Conservation (phyloP, 2,329 filamentous ascomycete genomes). For the Cladosporium sp. region DNA sequence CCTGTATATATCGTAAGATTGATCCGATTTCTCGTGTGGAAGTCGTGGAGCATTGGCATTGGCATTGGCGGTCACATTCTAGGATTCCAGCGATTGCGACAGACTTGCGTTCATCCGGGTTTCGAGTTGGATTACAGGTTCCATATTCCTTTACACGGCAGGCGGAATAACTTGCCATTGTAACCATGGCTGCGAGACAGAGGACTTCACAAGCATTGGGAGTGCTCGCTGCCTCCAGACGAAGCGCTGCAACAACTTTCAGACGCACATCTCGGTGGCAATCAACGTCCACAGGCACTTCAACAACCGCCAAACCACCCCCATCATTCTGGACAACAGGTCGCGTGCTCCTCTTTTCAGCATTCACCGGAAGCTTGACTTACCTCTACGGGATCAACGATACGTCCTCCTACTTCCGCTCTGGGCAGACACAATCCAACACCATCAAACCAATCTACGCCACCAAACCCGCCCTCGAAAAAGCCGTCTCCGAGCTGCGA, state of each 20-base stretch:
- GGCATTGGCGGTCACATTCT: background rate
- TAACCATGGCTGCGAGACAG: background rate
- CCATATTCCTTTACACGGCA: background rate
- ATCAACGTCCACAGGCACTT: conserved; percentile 2
- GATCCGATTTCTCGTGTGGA: background rate
- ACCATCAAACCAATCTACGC: conserved; percentile 43
- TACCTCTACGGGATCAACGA: conserved; percentile 48
- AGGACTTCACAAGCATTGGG: background rate
- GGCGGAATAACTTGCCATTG: background rate
- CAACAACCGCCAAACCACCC: background rate
- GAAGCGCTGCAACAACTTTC: background rate
- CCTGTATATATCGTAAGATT: background rate
- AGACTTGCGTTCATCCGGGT: background rate
- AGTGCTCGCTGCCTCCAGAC: background rate
- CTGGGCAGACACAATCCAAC: conserved; percentile 1
- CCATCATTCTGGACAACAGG: conserved; percentile 44
- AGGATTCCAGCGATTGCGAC: background rate
- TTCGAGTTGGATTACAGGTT: background rate
- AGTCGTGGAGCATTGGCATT: background rate
- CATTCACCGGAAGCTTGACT: conserved; percentile 48
- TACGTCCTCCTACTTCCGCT: conserved; percentile 13
- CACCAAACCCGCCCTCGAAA: conserved; percentile 48
- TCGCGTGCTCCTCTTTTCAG: conserved; percentile 45
- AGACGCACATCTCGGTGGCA: conserved; percentile 12
- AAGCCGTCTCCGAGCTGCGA: conserved; percentile 54